These are phyloP conservation scores for Astrothelium macrocarpum DNA, from an alignment of 495 filamentous ascomycete species.

Conservation along the genomic window DNA sequence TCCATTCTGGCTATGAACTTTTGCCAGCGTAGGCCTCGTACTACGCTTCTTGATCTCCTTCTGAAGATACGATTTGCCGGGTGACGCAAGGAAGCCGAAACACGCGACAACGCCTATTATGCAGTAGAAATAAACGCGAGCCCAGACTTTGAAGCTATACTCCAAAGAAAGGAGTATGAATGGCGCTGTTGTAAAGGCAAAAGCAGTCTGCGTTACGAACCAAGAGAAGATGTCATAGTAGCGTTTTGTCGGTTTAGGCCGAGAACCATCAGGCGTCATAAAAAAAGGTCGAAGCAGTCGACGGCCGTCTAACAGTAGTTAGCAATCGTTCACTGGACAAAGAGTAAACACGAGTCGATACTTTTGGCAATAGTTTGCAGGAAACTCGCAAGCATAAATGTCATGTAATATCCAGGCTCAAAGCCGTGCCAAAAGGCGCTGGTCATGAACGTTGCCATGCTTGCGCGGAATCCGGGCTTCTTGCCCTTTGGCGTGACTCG, in stretches of 20 bases:
- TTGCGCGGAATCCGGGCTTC: slow-evolving; percentile 94
- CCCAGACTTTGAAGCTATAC: slow-evolving; percentile 63
- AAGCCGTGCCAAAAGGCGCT: slow-evolving; percentile 98
- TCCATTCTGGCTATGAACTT: slow-evolving; percentile 24
- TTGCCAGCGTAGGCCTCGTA: slow-evolving; percentile 18
- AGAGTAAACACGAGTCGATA: slow-evolving; percentile 32
- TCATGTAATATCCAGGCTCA: slow-evolving; percentile 90
- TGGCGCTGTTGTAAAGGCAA: slow-evolving; percentile 71
- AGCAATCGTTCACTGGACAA: neutral
- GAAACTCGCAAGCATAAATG: slow-evolving; percentile 80
- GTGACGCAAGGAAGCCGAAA: slow-evolving; percentile 70
- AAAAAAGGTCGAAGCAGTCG: slow-evolving; percentile 90
- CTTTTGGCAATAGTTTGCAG: slow-evolving; percentile 91
- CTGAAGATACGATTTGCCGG: slow-evolving; percentile 54
- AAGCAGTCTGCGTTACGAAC: slow-evolving; percentile 69
- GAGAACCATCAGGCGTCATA: slow-evolving; percentile 59
- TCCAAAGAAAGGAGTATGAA: slow-evolving; percentile 71
- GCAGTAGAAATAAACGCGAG: slow-evolving; percentile 81
- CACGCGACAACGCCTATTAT: slow-evolving; percentile 53
- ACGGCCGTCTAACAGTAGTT: slow-evolving; percentile 57
- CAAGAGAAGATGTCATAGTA: slow-evolving; percentile 81
- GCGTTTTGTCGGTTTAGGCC: slow-evolving; percentile 58
- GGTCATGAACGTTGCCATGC: slow-evolving; percentile 85
- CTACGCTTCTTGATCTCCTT: slow-evolving; percentile 51
- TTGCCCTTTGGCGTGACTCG: slow-evolving; percentile 90